Base-by-base conservation (phyloP, 2,329 filamentous ascomycete genomes). In the Sporothrix pallida region DNA sequence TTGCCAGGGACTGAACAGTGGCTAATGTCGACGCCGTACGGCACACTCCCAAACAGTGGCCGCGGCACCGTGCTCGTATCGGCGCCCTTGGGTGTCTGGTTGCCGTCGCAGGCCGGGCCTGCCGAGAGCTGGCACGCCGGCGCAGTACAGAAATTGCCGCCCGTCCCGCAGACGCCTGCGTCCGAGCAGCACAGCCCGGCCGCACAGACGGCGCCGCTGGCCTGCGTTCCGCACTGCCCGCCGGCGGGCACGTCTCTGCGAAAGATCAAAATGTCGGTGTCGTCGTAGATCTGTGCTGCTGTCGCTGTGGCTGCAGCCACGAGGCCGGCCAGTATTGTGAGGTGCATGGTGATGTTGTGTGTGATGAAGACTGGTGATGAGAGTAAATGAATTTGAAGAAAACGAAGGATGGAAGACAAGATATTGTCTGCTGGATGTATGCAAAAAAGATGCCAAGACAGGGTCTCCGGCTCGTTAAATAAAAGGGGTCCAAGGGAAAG, bases 111-210 rank as follows among this genome's bases (percentile, higher is more conserved):
- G 5, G 65, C 78, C 9, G 74, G 76, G 50, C 80, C 81, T 2
- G 65, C 78, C 7, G 74, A 76, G 6, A 80, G 76, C 50, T 80
- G 79, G 70, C 80, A 81, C 48, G 77, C 79, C 0, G 79, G 79
- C 1, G 77, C 76, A 1, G 69, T 71, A 74, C 80, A 81, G 72
- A 77, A 80, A 0, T 71, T 52, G 1, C 73, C 23, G 0, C 74
- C 76, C 3, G 74, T 77, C 20, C 83, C 83, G 69, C 84, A 80
- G n/a, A 84, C 76, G 76, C 83, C 77, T 52, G 74, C 20, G 63
- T 65, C 42, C 13, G 78, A 78, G 60, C 78, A 79, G 68, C 78
- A 79, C 7, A 78, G 75, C 9, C 77, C 77, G 6, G 74, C 37
- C 23, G 75, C 75, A 50, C 78, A 79, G 1, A 77, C 70, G 23